Conservation (phyloP, 225 moss, liverwort and hornwort species). For the Physcomitrium patens region DNA sequence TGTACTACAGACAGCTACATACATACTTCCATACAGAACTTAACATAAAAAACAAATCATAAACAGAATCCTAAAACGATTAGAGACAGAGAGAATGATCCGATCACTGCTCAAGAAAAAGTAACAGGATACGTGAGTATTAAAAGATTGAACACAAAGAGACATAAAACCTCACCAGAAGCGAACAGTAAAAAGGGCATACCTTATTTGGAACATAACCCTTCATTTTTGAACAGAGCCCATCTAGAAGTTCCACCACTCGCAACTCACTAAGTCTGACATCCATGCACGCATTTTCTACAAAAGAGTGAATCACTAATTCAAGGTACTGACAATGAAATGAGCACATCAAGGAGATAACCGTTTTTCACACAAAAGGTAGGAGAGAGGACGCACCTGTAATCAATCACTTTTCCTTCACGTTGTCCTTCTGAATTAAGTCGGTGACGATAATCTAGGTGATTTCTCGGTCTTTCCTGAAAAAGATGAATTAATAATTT, state of each 20-base stretch:
- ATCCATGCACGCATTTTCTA: constrained; percentile 64
- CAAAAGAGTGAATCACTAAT: constrained; percentile 49
- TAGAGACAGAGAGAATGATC: constrained; percentile 2
- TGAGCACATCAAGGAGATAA: neutral
- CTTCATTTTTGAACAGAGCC: constrained; percentile 81
- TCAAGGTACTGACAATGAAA: constrained; percentile 39
- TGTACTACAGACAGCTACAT: neutral
- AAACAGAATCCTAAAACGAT: neutral
- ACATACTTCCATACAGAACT: neutral
- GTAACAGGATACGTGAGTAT: too few relatives aligned
- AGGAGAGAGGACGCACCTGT: constrained; percentile 49
- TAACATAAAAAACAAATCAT: neutral
- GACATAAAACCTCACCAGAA: neutral
- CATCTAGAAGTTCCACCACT: constrained; percentile 85
- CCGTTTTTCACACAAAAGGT: neutral
- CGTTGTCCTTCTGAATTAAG: constrained; percentile 80
- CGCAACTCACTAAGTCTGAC: constrained; percentile 87
- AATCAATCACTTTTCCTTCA: constrained; percentile 86
- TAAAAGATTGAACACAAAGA: neutral
- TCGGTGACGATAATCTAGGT: constrained; percentile 77
- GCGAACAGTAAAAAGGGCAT: constrained; percentile 18
- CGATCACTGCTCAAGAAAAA: neutral
- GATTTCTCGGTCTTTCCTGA: constrained; percentile 89
- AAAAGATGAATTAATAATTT: constrained; percentile 5
- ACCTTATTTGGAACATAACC: constrained; percentile 53